Evolutionary conservation across 2,329 filamentous ascomycete genomes (phyloP), one percentile per base, ranked within the genome.

Genomic region (Blumeriella jaapii): DNA sequence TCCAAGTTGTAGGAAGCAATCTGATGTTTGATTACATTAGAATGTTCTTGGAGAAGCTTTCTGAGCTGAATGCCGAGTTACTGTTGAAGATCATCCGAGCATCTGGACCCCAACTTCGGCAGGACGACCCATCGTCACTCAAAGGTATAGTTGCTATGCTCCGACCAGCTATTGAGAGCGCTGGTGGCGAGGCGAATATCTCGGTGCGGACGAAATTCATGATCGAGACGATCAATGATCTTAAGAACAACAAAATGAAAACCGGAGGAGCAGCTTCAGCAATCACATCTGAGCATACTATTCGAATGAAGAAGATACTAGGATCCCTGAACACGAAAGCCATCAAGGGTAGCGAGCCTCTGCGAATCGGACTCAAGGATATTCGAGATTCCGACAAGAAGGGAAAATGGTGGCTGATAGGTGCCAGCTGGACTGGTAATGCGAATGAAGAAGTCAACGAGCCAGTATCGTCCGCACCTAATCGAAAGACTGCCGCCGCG

Each of bases 331-430:
- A 83, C 53, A 60, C 62, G 49, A 64, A 72, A 51, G 71, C 66
- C 40, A 64, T 82, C 39, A 85, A 84, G 45, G 77, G 79, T 6
- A 79, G 74, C 3, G 83, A 93, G 41, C 85, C 91, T 3, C 68
- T 98, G 40, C 76, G 84, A 6, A 78, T 95, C 38, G 77, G 82
- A 8, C 67, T 95, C 3, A 67, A 71, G 23, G 91, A 98, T 52
- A 83, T 98, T 33, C 76, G 76, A 44, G 74, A 87, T 42, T 79
- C 80, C 0, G 82, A 89, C 25, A 89, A 82, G 55, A 82, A 79
- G 54, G 91, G 91, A 1, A 95, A 94, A 62, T 98, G 91, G 91
- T 98, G 91, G 91, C 73, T 96, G 13, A 83, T 96, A 4, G 91
- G 91, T 33, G 89, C 91, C n/a, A 94, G 86, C 58, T 95, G 89